Conservation (phyloP, 2,329 filamentous ascomycete genomes). For the Bipolaris cookei region DNA sequence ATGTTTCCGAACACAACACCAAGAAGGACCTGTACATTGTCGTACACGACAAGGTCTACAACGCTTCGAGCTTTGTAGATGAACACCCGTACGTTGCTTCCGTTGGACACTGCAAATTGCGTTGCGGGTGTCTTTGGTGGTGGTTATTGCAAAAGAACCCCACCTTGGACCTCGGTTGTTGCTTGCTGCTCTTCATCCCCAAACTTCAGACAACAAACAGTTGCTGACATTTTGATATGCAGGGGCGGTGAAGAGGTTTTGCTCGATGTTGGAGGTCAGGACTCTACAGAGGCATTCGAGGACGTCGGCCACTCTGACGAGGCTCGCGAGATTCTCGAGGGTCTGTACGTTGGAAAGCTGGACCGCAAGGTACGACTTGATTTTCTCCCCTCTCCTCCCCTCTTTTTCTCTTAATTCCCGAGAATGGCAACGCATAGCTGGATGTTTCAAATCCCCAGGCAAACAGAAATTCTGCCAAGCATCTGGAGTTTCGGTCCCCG, state of each 20-base stretch:
- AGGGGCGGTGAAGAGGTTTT: conserved; percentile 99
- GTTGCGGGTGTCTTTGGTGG: background rate
- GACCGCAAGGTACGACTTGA: conserved; percentile 45
- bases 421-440: background rate
- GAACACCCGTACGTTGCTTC: conserved; percentile 80
- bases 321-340: conserved; percentile 87
- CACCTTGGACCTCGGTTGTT: conserved; percentile 5
- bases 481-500: background rate
- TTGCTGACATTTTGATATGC: conserved; percentile 23
- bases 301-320: conserved; percentile 99
- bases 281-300: conserved; percentile 97
- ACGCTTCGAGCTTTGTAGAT: conserved; percentile 86
- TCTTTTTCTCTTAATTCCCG: background rate
- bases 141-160: background rate
- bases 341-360: conserved; percentile 47
- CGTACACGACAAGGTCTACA: conserved; percentile 97
- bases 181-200: background rate
- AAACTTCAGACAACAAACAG: background rate
- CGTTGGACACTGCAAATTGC: background rate
- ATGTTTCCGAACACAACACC: conserved; percentile 49
- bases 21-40: conserved; percentile 95
- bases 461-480: background rate
- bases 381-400: background rate
- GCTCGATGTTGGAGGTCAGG: conserved; percentile 93
- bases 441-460: no score